phyloP scores from a whole-genome alignment of 371 early-diverging fungal genomes.

The Lichtheimia corymbifera region DNA sequence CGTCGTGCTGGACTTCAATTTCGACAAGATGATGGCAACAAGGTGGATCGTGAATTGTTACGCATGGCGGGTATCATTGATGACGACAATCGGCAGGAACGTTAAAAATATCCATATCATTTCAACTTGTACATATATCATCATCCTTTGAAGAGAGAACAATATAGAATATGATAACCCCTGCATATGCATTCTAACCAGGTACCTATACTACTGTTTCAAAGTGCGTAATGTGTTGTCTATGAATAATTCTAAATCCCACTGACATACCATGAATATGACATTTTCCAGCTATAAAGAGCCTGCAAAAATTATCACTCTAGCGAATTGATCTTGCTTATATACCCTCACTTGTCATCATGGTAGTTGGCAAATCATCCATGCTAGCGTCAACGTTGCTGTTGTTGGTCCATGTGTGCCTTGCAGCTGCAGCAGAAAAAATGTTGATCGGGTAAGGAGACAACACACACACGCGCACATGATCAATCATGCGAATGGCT shows the following conservation, averaged over 20 bases:
- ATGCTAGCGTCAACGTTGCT: constrained; percentile 25
- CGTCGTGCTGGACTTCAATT: constrained; percentile 48
- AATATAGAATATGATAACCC: not conserved
- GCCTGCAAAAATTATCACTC: too few species aligned
- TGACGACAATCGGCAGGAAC: constrained; percentile 19
- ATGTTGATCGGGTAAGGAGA: constrained; percentile 36
- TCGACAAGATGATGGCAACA: constrained; percentile 39
- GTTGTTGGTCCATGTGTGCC: constrained; percentile 9
- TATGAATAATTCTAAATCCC: constrained; percentile 5
- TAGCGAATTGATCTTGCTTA: too few species aligned
- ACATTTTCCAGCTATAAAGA: too few species aligned
- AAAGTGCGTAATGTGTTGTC: not conserved
- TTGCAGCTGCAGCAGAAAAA: constrained; percentile 24
- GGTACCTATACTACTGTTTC: not conserved
- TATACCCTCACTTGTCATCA: too few species aligned
- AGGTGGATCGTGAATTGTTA: constrained; percentile 44
- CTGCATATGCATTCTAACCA: too few species aligned
- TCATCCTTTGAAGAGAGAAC: not conserved
- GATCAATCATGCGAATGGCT: not conserved
- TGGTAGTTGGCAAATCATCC: not conserved
- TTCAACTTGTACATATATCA: not conserved
- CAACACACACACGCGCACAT: not conserved
- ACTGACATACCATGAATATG: constrained; percentile 1
- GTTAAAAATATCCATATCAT: not conserved
- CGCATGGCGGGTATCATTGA: constrained; percentile 54